A percentile compares a stretch with the other conserved stretches of the same genome.
phyloP scores from a whole-genome alignment of 257 asterid species.

The Penstemon eatonii region DNA sequence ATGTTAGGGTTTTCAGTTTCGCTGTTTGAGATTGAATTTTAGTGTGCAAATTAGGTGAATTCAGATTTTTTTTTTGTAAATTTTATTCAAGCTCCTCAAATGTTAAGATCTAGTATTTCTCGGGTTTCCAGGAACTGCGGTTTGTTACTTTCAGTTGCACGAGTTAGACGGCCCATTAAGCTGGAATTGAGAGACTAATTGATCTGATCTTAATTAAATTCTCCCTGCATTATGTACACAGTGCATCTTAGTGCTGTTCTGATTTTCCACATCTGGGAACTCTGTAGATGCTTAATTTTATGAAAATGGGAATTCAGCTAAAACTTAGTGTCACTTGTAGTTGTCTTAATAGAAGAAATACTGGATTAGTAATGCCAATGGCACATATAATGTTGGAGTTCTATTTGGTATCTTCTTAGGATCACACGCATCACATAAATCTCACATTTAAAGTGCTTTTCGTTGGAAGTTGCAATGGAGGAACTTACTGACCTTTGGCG shows the following conservation, averaged over 20 bases:
- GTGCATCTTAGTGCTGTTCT: conserved; percentile 6
- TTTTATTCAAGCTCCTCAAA: not conserved
- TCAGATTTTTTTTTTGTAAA: not conserved
- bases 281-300: not conserved
- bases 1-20: conserved; percentile 36
- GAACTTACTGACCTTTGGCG: conserved; percentile 5
- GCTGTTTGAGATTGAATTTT: conserved; percentile 13
- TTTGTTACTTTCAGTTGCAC: not conserved
- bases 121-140: not conserved
- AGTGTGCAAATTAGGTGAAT: not conserved
- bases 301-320: conserved; percentile 17
- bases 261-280: conserved; percentile 1
- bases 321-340: not conserved
- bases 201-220: not conserved
- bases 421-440: not conserved
- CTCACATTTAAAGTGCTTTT: not conserved
- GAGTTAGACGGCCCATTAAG: not conserved
- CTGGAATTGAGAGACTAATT: not conserved
- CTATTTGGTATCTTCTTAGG: not conserved
- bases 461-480: not conserved
- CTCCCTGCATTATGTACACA: conserved; percentile 7
- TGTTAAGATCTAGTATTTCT: not conserved
- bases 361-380: conserved; percentile 4
- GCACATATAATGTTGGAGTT: not conserved
- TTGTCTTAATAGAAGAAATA: conserved; percentile 7